Conservation (phyloP, 768 basidiomycete genomes). For the Artomyces pyxidatus region DNA sequence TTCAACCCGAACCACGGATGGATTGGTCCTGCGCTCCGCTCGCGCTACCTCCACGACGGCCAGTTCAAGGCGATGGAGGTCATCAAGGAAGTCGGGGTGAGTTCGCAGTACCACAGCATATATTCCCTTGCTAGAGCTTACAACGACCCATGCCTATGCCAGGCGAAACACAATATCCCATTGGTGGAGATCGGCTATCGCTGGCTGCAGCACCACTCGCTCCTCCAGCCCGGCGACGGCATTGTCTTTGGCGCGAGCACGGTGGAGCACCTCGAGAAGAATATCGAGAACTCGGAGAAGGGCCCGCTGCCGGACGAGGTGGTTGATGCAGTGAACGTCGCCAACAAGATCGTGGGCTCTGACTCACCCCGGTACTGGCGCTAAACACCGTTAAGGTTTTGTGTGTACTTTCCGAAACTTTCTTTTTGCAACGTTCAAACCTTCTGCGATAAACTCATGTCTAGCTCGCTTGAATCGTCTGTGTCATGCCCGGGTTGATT, state of each 20-base stretch:
- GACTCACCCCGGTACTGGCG: not conserved
- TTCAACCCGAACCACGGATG: slow-evolving; percentile 28
- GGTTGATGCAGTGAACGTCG: slow-evolving; percentile 41
- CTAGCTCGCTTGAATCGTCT: too few species aligned
- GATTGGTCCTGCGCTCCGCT: slow-evolving; percentile 38
- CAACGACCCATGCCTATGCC: not conserved
- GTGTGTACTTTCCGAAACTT: too few species aligned
- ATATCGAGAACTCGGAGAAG: slow-evolving; percentile 39
- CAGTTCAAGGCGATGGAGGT: slow-evolving; percentile 36
- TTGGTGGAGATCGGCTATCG: slow-evolving; percentile 49
- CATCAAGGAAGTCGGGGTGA: slow-evolving; percentile 33
- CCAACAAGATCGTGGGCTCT: slow-evolving; percentile 30
- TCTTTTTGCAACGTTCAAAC: too few species aligned
- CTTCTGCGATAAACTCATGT: too few species aligned
- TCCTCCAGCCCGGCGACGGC: slow-evolving; percentile 34
- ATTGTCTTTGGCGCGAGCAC: slow-evolving; percentile 43
- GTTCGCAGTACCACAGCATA: too few species aligned
- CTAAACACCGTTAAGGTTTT: too few species aligned
- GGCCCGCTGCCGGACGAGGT: slow-evolving; percentile 48
- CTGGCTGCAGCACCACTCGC: slow-evolving; percentile 55
- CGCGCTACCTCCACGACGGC: slow-evolving; percentile 34
- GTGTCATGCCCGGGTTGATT: too few species aligned
- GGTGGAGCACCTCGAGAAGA: slow-evolving; percentile 34
- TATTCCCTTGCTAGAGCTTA: not conserved
- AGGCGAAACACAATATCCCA: slow-evolving; percentile 39